Base-by-base conservation (phyloP, 225 moss, liverwort and hornwort genomes). In the Sphagnum tenellum region DNA sequence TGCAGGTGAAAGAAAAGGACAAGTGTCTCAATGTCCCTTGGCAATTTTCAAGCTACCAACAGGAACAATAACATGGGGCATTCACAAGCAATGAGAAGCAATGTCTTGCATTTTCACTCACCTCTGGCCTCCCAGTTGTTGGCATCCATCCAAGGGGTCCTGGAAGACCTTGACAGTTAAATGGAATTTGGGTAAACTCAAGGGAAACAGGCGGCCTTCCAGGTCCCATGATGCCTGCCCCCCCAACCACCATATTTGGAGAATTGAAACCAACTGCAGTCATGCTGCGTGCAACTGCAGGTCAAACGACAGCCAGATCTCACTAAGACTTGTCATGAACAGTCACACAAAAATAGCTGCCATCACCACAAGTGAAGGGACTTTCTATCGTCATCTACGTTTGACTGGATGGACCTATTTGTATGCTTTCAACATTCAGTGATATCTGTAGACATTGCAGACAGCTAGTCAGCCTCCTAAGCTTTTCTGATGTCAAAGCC, bases 181-280 rank as follows among this genome's bases (percentile, higher is more conserved):
- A 65, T 49, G 88, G 76, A 48, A 77, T 63, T 53, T 71, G 73
- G 58, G 81, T 82, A 65, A 88, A 76, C 59, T 91, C 91, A 49
- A 82, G 52, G 45, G 87, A 79, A 59, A 84, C 79, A 64, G 82
- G 72, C 51, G 89, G 83, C 61, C 89, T 79, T 71, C 94, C 94
- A 57, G 91, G 91, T 69, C 94, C 94, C 87, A 95, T 91, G 3
- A 91, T 91, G 66, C 94, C 89, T 59, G 86, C 83, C 61, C 79
- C 87, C 74, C 94, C 89, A 56, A 84, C 83, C 61, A 80, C 87
- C 74, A 78, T 78, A 75, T 83, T 94, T n/a, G 82, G 70, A 68
- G 72, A 69, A 63, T 76, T 75, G 66, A 80, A 66, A 72, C 77
- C 56, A 55, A 56, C 75, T 59, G 73, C 70, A 71, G 56, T 88